Percentiles rank a stretch among this genome's conserved stretches.
Conservation (phyloP, 257 asterid genomes). For the Rhazya stricta region DNA sequence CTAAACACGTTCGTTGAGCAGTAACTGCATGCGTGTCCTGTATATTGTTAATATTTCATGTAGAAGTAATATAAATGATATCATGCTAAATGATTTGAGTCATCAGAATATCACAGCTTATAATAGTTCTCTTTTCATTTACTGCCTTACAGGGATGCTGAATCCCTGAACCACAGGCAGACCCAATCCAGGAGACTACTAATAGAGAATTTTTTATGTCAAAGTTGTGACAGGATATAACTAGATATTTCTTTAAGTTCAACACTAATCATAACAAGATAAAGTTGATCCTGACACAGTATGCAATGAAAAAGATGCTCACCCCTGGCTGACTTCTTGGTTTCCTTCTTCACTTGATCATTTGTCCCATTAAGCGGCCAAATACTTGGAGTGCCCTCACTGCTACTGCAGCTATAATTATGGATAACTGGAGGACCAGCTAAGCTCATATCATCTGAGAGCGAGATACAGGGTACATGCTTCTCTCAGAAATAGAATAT, state of each 20-base stretch:
- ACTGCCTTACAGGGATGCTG: too few species aligned
- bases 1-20: background rate
- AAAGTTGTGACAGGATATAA: background rate
- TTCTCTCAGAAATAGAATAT: background rate
- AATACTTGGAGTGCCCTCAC: constrained; percentile 45
- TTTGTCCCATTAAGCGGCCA: constrained; percentile 31
- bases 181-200: background rate
- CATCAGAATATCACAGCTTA: background rate
- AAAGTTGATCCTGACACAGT: background rate
- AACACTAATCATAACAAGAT: background rate
- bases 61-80: background rate
- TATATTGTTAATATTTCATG: background rate
- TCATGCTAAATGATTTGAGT: background rate
- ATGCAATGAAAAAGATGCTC: constrained; percentile 7
- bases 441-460: constrained; percentile 48
- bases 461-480: background rate
- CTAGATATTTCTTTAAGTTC: background rate
- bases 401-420: constrained; percentile 62
- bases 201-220: background rate
- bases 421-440: constrained; percentile 24
- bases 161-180: too few species aligned
- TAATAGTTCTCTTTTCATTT: background rate
- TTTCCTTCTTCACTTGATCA: constrained; percentile 29
- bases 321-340: constrained; percentile 46
- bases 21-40: background rate